Percentiles rank a stretch among this genome's conserved stretches.
phyloP scores from a whole-genome alignment of 208 protist genomes.

The Leishmania gerbilli region DNA sequence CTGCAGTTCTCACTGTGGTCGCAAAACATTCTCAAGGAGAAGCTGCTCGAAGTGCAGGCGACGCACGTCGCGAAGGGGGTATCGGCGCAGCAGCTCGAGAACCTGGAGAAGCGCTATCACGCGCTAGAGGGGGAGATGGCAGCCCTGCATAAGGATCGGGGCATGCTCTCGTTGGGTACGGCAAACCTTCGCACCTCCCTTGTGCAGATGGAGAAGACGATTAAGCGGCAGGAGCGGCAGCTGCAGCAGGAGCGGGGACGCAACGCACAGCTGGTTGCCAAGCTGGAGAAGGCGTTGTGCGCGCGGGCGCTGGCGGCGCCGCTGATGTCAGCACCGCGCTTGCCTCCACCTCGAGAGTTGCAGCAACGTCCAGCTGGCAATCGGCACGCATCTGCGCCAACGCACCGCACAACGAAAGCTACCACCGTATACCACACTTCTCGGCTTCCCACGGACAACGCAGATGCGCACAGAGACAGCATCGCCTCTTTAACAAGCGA shows the following conservation, averaged over 20 bases:
- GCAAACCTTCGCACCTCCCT: conserved; percentile 43
- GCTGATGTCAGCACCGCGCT: not conserved
- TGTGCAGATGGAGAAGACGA: conserved; percentile 45
- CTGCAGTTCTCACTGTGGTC: conserved; percentile 87
- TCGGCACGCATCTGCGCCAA: conserved; percentile 2
- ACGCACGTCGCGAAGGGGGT: conserved; percentile 41
- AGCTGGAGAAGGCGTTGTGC: conserved; percentile 37
- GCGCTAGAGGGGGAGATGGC: conserved; percentile 26
- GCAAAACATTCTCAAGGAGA: conserved; percentile 74
- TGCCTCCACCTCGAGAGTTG: not conserved
- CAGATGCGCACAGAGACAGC: conserved; percentile 3
- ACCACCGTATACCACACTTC: not conserved
- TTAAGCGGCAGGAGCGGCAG: conserved; percentile 52
- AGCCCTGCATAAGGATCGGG: conserved; percentile 46
- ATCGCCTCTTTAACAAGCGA: not conserved
- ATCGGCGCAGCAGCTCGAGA: conserved; percentile 46
- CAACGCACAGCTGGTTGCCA: conserved; percentile 31
- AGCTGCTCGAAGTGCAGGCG: conserved; percentile 58
- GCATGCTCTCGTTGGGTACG: conserved; percentile 45
- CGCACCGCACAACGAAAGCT: conserved; percentile 4
- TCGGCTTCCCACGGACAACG: not conserved
- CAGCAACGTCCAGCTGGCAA: not conserved
- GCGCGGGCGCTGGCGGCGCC: not conserved
- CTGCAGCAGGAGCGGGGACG: conserved; percentile 51
- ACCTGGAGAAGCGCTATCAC: conserved; percentile 45